Evolutionary conservation across 768 basidiomycete genomes (phyloP).

Genomic region (Jaapia argillacea): DNA sequence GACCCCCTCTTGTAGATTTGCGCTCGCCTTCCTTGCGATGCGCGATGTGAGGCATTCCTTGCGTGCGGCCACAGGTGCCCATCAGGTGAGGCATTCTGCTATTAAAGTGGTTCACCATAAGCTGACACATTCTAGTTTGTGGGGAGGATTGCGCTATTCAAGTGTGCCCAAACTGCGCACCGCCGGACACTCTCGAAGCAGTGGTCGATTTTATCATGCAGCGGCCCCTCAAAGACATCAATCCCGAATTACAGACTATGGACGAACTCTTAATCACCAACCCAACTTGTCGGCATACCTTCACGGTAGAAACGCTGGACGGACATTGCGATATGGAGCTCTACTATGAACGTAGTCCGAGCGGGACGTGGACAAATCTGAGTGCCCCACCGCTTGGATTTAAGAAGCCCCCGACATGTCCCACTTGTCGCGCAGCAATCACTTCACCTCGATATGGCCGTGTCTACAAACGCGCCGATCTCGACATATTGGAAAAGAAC

Average conservation of each 20-base stretch:
- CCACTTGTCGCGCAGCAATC: constrained; percentile 49
- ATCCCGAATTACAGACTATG: constrained; percentile 24
- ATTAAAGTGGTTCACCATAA: constrained; percentile 1
- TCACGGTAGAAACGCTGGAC: constrained; percentile 66
- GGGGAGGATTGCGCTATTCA: constrained; percentile 53
- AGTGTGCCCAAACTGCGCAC: constrained; percentile 41
- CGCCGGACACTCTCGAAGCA: constrained; percentile 22
- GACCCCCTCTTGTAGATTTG: constrained; percentile 37
- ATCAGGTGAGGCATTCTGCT: constrained; percentile 32
- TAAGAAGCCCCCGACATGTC: constrained; percentile 43
- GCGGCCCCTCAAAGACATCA: constrained; percentile 38
- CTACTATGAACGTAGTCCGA: constrained; percentile 31
- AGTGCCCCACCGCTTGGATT: constrained; percentile 29
- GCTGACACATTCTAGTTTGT: constrained; percentile 36
- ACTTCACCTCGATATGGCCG: constrained; percentile 52
- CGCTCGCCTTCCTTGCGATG: constrained; percentile 53
- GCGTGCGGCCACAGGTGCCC: constrained; percentile 57
- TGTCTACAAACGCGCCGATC: constrained; percentile 46
- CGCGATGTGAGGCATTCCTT: constrained; percentile 36
- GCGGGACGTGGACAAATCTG: constrained; percentile 35
- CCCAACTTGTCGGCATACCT: constrained; percentile 49
- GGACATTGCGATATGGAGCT: constrained; percentile 40
- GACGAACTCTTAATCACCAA: constrained; percentile 52
- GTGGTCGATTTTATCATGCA: constrained; percentile 55
- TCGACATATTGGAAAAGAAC: constrained; percentile 60